A percentile compares a stretch with the other conserved stretches of the same genome.
Evolutionary conservation across 352 stramenopile genomes (phyloP).

Genomic region (Blastocystis sp.): DNA sequence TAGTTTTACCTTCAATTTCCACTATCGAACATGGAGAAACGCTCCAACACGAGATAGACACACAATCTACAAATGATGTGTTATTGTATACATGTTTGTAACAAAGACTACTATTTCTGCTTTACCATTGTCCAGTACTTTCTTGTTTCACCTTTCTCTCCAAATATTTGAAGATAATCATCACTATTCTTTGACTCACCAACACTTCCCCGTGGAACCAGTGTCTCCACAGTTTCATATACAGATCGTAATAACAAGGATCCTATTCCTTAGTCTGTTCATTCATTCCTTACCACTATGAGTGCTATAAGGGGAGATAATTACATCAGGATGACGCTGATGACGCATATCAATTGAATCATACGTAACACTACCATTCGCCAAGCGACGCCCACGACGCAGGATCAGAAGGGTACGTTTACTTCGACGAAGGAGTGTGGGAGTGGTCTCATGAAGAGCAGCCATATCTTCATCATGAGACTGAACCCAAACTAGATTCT

Average conservation of each 20-base stretch:
- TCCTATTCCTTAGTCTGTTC: neutral
- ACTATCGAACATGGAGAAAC: neutral
- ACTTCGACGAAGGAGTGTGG: slow-evolving; percentile 35
- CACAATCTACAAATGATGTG: neutral
- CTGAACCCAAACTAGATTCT: slow-evolving; percentile 66
- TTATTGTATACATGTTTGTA: neutral
- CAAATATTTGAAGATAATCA: slow-evolving; percentile 48
- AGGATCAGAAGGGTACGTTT: slow-evolving; percentile 61
- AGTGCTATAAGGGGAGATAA: slow-evolving; percentile 30
- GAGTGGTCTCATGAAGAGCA: neutral
- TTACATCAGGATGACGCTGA: slow-evolving; percentile 56
- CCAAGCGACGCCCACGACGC: neutral
- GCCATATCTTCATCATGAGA: slow-evolving; percentile 42
- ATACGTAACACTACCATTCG: neutral
- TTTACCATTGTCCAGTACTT: slow-evolving; percentile 14
- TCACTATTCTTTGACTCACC: slow-evolving; percentile 23
- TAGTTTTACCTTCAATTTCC: neutral
- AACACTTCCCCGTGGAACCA: slow-evolving; percentile 1
- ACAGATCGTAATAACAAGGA: slow-evolving; percentile 28
- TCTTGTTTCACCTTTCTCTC: neutral
- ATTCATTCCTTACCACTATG: neutral
- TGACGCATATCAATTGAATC: slow-evolving; percentile 54
- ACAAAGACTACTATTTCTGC: slow-evolving; percentile 14
- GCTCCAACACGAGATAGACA: neutral
- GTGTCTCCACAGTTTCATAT: slow-evolving; percentile 22